Conservation (phyloP, 2,329 filamentous ascomycete species). For the Simplicillium aogashimaense region DNA sequence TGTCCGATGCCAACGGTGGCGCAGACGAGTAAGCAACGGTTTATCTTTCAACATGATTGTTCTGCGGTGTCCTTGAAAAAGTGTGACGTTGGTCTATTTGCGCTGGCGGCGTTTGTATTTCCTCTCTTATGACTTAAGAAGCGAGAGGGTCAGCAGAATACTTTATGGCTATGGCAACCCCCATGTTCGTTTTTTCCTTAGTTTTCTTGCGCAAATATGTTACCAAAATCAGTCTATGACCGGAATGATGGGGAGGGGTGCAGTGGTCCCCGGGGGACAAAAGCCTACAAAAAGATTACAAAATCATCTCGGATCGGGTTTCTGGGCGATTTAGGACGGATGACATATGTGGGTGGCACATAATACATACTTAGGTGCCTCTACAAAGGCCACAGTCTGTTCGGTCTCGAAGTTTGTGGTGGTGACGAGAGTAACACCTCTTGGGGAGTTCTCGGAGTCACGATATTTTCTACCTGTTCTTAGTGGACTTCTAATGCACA, state of each 20-base stretch:
- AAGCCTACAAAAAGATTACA: no score
- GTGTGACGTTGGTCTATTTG: slow-evolving; percentile 34
- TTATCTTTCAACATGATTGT: slow-evolving; percentile 18
- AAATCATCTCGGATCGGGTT: no score
- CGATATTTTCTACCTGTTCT: slow-evolving; percentile 20
- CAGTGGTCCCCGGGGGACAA: no score
- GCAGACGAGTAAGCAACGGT: slow-evolving; percentile 34
- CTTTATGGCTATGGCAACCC: slow-evolving; percentile 29
- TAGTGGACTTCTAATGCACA: slow-evolving; percentile 56
- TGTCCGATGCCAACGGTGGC: slow-evolving; percentile 44
- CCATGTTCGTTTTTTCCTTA: slow-evolving; percentile 22
- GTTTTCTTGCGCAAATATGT: slow-evolving; percentile 21
- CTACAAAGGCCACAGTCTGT: no score
- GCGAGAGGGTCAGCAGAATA: slow-evolving; percentile 28
- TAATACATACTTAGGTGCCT: no score
- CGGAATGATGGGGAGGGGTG: slow-evolving; percentile 18
- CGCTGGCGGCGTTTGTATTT: slow-evolving; percentile 39
- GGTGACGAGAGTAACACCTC: no score
- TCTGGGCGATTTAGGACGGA: no score
- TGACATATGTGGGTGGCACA: no score
- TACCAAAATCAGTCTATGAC: slow-evolving; percentile 16
- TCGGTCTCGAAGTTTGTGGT: no score
- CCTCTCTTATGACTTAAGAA: slow-evolving; percentile 29
- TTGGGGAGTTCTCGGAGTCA: no score
- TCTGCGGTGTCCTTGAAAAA: slow-evolving; percentile 20